A percentile compares a stretch with the other conserved stretches of the same genome.
phyloP scores from a whole-genome alignment of 2,329 filamentous ascomycete species.

The Trichophyton mentagrophytes region DNA sequence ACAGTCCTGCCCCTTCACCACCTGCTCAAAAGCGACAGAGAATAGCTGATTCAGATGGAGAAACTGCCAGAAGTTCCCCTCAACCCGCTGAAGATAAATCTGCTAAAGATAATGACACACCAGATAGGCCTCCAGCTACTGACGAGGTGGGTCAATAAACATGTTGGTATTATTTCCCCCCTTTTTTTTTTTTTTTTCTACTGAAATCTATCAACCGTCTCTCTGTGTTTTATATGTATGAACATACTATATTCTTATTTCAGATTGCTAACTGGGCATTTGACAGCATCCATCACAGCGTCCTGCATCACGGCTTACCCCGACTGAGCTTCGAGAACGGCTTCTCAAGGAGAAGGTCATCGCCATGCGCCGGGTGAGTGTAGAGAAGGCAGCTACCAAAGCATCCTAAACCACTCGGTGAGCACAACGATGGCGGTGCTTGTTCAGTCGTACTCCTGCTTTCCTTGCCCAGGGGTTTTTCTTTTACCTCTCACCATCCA shows the following conservation, averaged over 20 bases:
- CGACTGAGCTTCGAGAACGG: conserved; percentile 26
- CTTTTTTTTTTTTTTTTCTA: background rate
- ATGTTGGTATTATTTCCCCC: background rate
- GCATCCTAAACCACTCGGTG: background rate
- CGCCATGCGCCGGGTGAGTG: conserved; percentile 23
- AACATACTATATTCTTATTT: background rate
- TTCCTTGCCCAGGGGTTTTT: background rate
- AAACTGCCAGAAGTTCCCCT: conserved; percentile 16
- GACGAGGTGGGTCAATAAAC: conserved; percentile 23
- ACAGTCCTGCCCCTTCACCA: conserved; percentile 31
- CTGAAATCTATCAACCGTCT: background rate
- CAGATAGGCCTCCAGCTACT: conserved; percentile 9
- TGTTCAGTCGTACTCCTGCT: background rate
- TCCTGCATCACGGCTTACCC: conserved; percentile 17
- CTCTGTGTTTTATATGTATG: background rate
- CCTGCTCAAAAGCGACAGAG: conserved; percentile 32
- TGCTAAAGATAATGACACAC: conserved; percentile 5
- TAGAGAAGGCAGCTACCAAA: background rate
- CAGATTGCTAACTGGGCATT: background rate
- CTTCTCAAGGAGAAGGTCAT: conserved; percentile 27
- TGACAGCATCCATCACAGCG: conserved; percentile 5
- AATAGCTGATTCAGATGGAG: conserved; percentile 27
- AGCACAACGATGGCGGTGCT: background rate
- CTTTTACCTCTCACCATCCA: background rate
- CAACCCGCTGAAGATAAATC: conserved; percentile 14